A percentile compares a stretch with the other conserved stretches of the same genome.
Conservation (phyloP, 805 yeast species). For the Starmerella ratchasimensis region DNA sequence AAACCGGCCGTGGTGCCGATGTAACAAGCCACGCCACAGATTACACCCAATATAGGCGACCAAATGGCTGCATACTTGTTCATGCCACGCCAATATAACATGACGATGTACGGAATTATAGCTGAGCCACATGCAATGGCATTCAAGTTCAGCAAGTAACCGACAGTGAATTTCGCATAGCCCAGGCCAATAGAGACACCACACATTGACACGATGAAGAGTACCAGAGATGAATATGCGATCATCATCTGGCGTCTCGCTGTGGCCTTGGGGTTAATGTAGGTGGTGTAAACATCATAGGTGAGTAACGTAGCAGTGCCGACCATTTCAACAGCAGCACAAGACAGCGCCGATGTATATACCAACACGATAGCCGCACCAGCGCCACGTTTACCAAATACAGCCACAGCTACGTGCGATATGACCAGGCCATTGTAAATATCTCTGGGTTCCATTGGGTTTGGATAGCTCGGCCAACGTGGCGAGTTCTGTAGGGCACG, state of each 20-base stretch:
- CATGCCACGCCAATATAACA: slow-evolving; percentile 39
- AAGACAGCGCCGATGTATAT: slow-evolving; percentile 79
- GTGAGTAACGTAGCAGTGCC: slow-evolving; percentile 70
- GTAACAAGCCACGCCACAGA: slow-evolving; percentile 10
- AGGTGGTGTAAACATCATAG: slow-evolving; percentile 65
- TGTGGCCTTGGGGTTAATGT: slow-evolving; percentile 58
- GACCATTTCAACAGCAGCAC: slow-evolving; percentile 74
- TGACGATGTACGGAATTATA: slow-evolving; percentile 35
- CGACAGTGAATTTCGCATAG: slow-evolving; percentile 73
- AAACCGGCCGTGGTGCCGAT: slow-evolving; percentile 20
- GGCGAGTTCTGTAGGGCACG: slow-evolving; percentile 46
- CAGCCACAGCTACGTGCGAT: slow-evolving; percentile 61
- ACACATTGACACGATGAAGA: slow-evolving; percentile 47
- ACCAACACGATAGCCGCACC: slow-evolving; percentile 58
- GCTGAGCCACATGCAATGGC: slow-evolving; percentile 48
- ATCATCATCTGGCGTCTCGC: slow-evolving; percentile 52
- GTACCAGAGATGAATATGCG: slow-evolving; percentile 49
- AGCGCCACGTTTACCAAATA: slow-evolving; percentile 76
- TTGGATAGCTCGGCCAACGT: slow-evolving; percentile 67
- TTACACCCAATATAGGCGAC: slow-evolving; percentile 9
- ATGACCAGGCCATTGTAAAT: slow-evolving; percentile 51
- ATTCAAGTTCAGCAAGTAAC: slow-evolving; percentile 70
- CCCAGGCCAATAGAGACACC: slow-evolving; percentile 66
- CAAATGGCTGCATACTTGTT: slow-evolving; percentile 5
- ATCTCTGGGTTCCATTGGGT: slow-evolving; percentile 45